A percentile compares a stretch with the other conserved stretches of the same genome.
Conservation (phyloP, 2,329 filamentous ascomycete species). For the Cladosporium cucumerinum region DNA sequence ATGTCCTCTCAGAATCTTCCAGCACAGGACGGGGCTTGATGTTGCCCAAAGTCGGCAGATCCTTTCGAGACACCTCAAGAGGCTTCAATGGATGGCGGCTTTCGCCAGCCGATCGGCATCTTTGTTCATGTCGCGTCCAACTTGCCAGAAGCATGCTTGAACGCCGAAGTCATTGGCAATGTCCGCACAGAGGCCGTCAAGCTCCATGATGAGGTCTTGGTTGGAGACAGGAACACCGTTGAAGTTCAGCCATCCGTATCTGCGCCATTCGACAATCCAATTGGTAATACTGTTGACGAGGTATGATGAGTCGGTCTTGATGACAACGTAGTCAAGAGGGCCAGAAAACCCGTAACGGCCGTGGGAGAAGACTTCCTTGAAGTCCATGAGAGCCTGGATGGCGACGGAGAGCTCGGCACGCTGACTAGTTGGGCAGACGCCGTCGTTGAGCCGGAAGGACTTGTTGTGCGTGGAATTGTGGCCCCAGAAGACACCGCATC, state of each 20-base stretch:
- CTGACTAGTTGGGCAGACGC: constrained; percentile 18
- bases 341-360: constrained; percentile 11
- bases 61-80: too few species aligned
- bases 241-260: constrained; percentile 29
- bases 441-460: constrained; percentile 18
- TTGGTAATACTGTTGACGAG: constrained; percentile 34
- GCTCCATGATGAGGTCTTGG: constrained; percentile 22
- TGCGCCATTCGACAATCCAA: constrained; percentile 34
- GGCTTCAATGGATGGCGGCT: background rate
- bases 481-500: constrained; percentile 23
- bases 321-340: constrained; percentile 19
- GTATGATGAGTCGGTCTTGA: constrained; percentile 37
- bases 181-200: constrained; percentile 15
- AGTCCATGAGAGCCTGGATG: constrained; percentile 20
- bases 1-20: too few species aligned
- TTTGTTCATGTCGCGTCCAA: constrained; percentile 13
- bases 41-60: background rate
- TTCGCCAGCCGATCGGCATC: background rate
- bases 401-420: constrained; percentile 23
- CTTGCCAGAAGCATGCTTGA: constrained; percentile 30
- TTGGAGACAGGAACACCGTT: constrained; percentile 23
- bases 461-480: background rate
- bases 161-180: constrained; percentile 24
- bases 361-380: background rate
- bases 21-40: too few species aligned